Conservation (phyloP, 495 filamentous ascomycete genomes). For the Opeltia flavorubescens region DNA sequence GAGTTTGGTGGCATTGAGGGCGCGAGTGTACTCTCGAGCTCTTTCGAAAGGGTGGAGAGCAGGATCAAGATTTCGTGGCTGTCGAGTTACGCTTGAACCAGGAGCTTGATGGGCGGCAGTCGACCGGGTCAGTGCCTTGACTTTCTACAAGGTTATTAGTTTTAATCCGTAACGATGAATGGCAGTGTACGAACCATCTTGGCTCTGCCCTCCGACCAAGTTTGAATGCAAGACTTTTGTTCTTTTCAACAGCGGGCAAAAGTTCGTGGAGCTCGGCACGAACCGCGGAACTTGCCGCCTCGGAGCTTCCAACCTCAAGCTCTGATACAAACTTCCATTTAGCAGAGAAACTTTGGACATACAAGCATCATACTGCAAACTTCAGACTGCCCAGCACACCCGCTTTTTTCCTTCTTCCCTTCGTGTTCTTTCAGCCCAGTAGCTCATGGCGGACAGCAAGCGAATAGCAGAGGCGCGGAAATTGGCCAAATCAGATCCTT, state of each 20-base stretch:
- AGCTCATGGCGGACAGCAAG: constrained; percentile 35
- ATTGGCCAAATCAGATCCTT: constrained; percentile 60
- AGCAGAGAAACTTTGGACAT: too few relatives aligned
- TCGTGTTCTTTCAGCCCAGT: constrained; percentile 27
- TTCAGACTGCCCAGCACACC: neutral
- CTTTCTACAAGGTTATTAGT: constrained; percentile 43
- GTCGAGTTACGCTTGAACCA: constrained; percentile 56
- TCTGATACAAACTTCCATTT: too few relatives aligned
- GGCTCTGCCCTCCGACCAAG: neutral
- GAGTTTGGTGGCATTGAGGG: constrained; percentile 82
- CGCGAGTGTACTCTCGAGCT: constrained; percentile 81
- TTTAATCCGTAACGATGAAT: too few relatives aligned
- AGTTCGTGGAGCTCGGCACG: too few relatives aligned
- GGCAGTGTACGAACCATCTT: constrained; percentile 6
- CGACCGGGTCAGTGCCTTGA: constrained; percentile 79
- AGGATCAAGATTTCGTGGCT: constrained; percentile 82
- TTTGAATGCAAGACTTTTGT: too few relatives aligned
- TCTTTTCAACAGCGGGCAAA: too few relatives aligned
- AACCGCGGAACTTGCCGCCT: too few relatives aligned
- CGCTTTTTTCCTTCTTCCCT: neutral
- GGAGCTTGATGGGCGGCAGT: constrained; percentile 63
- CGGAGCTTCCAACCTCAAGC: too few relatives aligned
- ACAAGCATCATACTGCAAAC: neutral
- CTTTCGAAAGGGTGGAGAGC: constrained; percentile 88
- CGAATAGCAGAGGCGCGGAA: constrained; percentile 75